Conservation (phyloP, 2,329 filamentous ascomycete genomes). For the Verticillium longisporum region DNA sequence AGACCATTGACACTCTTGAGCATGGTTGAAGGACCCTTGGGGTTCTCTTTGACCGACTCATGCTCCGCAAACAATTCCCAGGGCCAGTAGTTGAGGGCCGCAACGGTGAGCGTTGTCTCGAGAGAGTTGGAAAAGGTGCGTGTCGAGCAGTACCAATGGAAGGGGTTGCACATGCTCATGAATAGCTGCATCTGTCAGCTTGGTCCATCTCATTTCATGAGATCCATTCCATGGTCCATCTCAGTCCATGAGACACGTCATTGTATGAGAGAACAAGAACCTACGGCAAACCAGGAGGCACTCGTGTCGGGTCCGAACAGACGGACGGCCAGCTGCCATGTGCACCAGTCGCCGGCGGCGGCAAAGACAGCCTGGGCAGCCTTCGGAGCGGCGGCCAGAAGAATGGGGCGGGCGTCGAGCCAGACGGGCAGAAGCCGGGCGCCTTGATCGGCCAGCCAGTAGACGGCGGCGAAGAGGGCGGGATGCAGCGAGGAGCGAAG, state of each 20-base stretch:
- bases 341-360: conserved; percentile 75
- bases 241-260: no score
- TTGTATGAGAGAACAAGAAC: conserved; percentile 20
- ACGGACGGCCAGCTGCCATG: conserved; percentile 71
- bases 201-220: no score
- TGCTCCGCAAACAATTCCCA: conserved; percentile 60
- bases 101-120: conserved; percentile 79
- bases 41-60: conserved; percentile 29
- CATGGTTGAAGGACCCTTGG: conserved; percentile 21
- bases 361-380: conserved; percentile 71
- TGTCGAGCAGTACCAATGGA: conserved; percentile 95
- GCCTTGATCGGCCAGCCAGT: conserved; percentile 53
- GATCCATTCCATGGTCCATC: no score
- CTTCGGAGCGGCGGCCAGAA: conserved; percentile 68
- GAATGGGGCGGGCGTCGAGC: conserved; percentile 47
- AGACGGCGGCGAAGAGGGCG: conserved; percentile 72
- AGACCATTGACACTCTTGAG: conserved; percentile 20
- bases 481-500: conserved; percentile 89
- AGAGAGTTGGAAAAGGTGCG: conserved; percentile 91
- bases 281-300: conserved; percentile 64
- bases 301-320: conserved; percentile 62
- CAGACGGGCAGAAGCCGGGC: conserved; percentile 43
- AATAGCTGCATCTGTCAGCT: conserved; percentile 45
- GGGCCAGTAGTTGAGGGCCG: conserved; percentile 78
- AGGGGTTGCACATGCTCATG: conserved; percentile 70